A percentile compares a stretch with the other conserved stretches of the same genome.
These are phyloP conservation scores for Neodidymelliopsis sp. DNA, from an alignment of 2,329 filamentous ascomycete genomes.

Conservation along the genomic window DNA sequence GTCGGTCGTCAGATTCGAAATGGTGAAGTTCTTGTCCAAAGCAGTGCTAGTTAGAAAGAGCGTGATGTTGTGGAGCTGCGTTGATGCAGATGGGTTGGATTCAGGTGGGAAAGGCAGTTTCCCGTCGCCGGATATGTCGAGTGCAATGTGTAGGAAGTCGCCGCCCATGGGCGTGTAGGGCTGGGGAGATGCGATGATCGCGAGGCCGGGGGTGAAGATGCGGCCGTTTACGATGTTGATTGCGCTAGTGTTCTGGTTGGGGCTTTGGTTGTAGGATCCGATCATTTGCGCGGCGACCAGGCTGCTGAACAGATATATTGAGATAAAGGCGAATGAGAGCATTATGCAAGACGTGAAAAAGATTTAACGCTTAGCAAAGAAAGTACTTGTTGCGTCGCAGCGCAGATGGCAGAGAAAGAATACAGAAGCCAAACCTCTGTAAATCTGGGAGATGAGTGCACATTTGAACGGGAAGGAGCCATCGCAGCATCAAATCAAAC, in stretches of 20 bases:
- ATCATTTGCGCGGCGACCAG: slow-evolving; percentile 39
- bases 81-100: slow-evolving; percentile 59
- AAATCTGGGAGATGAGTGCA: slow-evolving; percentile 34
- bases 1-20: slow-evolving; percentile 66
- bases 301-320: slow-evolving; percentile 28
- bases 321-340: slow-evolving; percentile 27
- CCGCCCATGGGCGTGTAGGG: slow-evolving; percentile 49
- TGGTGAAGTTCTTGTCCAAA: slow-evolving; percentile 72
- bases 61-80: slow-evolving; percentile 68
- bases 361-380: too few species aligned
- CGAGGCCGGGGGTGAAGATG: slow-evolving; percentile 73
- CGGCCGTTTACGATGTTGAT: slow-evolving; percentile 71
- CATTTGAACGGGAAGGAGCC: slow-evolving; percentile 32
- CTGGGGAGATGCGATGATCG: slow-evolving; percentile 66
- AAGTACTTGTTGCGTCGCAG: too few species aligned
- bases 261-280: slow-evolving; percentile 29
- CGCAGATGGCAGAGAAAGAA: background rate
- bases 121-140: slow-evolving; percentile 72
- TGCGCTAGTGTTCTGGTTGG: slow-evolving; percentile 34
- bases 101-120: slow-evolving; percentile 67
- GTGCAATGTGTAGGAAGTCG: slow-evolving; percentile 66
- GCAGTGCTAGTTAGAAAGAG: slow-evolving; percentile 71
- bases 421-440: slow-evolving; percentile 24
- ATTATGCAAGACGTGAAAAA: too few species aligned
- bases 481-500: slow-evolving; percentile 17